Evolutionary conservation across 257 asterid species (phyloP).

Genomic region (Solanum appendiculatum): DNA sequence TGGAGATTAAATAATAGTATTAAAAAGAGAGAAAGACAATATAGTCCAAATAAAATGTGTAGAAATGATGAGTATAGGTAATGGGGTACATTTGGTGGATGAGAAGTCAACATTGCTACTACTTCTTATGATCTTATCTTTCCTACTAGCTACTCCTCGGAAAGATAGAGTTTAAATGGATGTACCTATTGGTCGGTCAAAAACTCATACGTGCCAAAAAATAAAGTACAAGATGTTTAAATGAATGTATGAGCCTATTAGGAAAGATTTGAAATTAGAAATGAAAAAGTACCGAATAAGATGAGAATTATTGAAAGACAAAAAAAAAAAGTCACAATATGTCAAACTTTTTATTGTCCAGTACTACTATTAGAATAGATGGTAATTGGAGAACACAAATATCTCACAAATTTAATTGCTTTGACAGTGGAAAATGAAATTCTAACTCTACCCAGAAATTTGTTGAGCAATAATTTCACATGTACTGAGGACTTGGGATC

Average conservation of each 20-base stretch:
- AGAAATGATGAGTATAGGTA: not conserved
- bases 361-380: not conserved
- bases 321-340: accelerated
- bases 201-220: no score
- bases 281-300: not conserved
- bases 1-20: not conserved
- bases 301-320: no score
- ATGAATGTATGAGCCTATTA: no score
- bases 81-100: not conserved
- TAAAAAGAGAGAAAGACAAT: not conserved
- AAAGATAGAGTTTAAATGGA: no score
- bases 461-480: not conserved
- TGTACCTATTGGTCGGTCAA: no score
- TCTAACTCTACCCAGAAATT: not conserved
- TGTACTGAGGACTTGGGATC: not conserved
- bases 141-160: no score
- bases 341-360: not conserved
- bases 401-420: not conserved
- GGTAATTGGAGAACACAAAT: not conserved
- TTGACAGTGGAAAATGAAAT: not conserved
- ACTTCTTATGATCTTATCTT: no score
- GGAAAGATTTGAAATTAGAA: no score
- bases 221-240: no score
- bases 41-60: not conserved
- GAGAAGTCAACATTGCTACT: not conserved